Percentiles rank a stretch among this genome's conserved stretches.
These are phyloP conservation scores for Emmonsiellopsis sp. DNA, from an alignment of 2,329 filamentous ascomycete species.

Conservation along the genomic window DNA sequence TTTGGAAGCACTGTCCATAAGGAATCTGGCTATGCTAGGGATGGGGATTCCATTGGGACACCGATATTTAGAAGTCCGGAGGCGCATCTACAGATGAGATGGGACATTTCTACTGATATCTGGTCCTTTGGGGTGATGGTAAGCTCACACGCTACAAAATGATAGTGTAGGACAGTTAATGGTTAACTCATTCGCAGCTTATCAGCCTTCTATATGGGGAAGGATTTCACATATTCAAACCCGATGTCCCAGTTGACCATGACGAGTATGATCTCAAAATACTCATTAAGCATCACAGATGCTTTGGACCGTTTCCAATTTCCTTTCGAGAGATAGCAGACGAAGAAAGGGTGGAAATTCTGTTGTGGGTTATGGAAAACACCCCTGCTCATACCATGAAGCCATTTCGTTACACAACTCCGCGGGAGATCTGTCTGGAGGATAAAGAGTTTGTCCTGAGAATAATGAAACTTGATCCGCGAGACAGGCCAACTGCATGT, in stretches of 20 bases:
- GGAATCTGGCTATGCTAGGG: conserved; percentile 7
- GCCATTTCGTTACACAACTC: conserved; percentile 16
- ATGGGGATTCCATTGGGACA: conserved; percentile 11
- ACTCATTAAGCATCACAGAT: conserved; percentile 13
- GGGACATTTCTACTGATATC: conserved; percentile 12
- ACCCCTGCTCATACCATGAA: conserved; percentile 16
- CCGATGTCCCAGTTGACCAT: conserved; percentile 9
- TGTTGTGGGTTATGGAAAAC: conserved; percentile 11
- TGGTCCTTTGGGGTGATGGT: conserved; percentile 13
- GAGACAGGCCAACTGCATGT: conserved; percentile 29
- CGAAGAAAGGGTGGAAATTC: conserved; percentile 6
- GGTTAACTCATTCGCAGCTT: conserved; percentile 4
- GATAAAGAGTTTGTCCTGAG: conserved; percentile 30
- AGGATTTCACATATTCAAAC: conserved; percentile 15
- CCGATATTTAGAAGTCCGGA: conserved; percentile 15
- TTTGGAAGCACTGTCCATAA: conserved; percentile 12
- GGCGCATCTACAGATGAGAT: conserved; percentile 11
- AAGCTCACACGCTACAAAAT: background rate
- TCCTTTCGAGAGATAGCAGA: conserved; percentile 19
- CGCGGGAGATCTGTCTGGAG: conserved; percentile 20
- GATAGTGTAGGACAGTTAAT: background rate
- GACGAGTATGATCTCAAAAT: conserved; percentile 15
- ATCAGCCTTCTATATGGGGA: conserved; percentile 13
- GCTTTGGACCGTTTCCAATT: conserved; percentile 13
- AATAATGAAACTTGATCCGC: conserved; percentile 38